Conservation (phyloP, 768 basidiomycete genomes). For the Royoungia palumana region DNA sequence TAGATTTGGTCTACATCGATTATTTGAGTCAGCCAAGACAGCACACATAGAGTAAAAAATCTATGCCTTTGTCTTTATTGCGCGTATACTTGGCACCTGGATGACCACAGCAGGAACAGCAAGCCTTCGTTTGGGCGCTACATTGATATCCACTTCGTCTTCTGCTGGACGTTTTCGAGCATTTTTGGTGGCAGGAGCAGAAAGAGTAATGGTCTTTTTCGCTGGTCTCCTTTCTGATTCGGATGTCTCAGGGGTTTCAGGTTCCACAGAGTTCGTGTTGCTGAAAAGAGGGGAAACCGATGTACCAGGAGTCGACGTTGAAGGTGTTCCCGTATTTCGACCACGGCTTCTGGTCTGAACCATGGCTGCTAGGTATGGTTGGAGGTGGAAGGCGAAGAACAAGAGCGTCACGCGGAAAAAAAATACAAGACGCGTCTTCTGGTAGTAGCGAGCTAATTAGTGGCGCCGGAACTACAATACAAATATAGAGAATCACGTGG, state of each 20-base stretch:
- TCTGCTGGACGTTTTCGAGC: slow-evolving; percentile 34
- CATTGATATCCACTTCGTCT: slow-evolving; percentile 28
- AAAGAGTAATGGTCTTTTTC: slow-evolving; percentile 1
- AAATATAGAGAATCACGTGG: slow-evolving; percentile 23
- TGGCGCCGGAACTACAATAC: slow-evolving; percentile 17
- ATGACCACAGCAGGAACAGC: slow-evolving; percentile 27
- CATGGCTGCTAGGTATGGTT: slow-evolving; percentile 14
- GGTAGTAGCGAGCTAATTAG: slow-evolving; percentile 18
- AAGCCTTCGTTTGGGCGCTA: slow-evolving; percentile 34
- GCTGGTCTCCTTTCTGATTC: slow-evolving; percentile 22
- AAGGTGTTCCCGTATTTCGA: slow-evolving; percentile 17
- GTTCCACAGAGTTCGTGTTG: slow-evolving; percentile 41
- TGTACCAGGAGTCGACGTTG: slow-evolving; percentile 33
- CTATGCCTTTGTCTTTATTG: slow-evolving; percentile 26
- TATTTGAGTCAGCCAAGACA: slow-evolving; percentile 14
- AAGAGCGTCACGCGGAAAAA: slow-evolving; percentile 18
- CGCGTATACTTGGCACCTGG: slow-evolving; percentile 6
- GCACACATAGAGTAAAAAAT: slow-evolving; percentile 2
- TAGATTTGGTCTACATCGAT: slow-evolving; percentile 8
- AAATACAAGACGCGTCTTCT: slow-evolving; percentile 20
- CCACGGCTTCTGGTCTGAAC: slow-evolving; percentile 18
- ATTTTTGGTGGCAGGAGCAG: slow-evolving; percentile 8
- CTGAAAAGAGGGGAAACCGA: slow-evolving; percentile 53
- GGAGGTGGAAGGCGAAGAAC: not conserved
- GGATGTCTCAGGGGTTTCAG: slow-evolving; percentile 55